Conservation (phyloP, 352 stramenopile genomes). For the Globisporangium spiculum region DNA sequence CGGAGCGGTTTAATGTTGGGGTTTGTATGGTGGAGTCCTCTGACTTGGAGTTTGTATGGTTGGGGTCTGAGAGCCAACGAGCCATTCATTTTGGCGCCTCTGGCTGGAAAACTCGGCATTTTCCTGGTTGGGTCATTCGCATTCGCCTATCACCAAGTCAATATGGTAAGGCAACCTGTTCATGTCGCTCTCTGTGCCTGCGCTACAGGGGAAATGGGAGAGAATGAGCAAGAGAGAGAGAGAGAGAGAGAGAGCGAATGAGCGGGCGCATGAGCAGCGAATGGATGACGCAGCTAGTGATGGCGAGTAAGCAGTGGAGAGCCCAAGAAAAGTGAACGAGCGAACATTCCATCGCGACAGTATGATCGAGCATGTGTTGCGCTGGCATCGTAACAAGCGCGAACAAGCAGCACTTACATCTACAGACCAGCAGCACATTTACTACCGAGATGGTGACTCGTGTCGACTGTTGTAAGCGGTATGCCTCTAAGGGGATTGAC, state of each 20-base stretch:
- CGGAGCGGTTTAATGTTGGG: constrained; percentile 8
- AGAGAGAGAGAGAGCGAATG: background rate
- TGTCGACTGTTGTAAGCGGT: background rate
- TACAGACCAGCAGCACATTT: background rate
- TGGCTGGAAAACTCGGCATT: constrained; percentile 21
- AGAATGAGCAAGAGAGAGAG: background rate
- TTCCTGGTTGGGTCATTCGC: constrained; percentile 54
- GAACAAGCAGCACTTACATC: background rate
- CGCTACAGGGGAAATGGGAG: background rate
- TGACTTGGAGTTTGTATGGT: constrained; percentile 48
- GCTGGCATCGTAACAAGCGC: background rate
- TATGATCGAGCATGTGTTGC: background rate
- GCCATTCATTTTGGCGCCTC: constrained; percentile 76
- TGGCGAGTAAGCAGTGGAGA: background rate
- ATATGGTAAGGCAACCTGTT: constrained; percentile 71
- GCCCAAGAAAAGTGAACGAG: constrained; percentile 2
- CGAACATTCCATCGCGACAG: background rate
- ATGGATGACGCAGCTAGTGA: background rate
- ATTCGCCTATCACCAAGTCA: constrained; percentile 89
- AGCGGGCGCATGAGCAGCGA: background rate
- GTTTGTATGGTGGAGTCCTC: constrained; percentile 32
- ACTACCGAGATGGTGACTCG: background rate
- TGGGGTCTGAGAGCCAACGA: constrained; percentile 50
- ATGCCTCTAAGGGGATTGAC: background rate
- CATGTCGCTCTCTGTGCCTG: constrained; percentile 4